Conservation (phyloP, 2,329 filamentous ascomycete genomes). For the Paecilomyces dactylethromorphus region DNA sequence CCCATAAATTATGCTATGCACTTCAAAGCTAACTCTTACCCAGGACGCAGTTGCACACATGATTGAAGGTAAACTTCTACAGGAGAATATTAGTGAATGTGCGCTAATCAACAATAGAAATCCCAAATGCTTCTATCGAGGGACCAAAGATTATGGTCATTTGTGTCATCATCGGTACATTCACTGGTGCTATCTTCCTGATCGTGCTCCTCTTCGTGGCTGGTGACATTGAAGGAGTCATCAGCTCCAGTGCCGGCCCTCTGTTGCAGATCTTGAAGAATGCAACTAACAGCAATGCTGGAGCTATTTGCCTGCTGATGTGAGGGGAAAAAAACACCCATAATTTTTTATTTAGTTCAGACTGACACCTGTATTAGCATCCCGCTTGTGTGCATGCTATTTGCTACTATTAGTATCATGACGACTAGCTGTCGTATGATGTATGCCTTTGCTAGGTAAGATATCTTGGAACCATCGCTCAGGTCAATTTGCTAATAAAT, state of each 20-base stretch:
- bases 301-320: slow-evolving; percentile 59
- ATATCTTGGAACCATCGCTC: neutral
- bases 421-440: slow-evolving; percentile 61
- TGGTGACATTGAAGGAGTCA: slow-evolving; percentile 51
- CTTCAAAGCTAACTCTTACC: slow-evolving; percentile 4
- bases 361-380: slow-evolving; percentile 31
- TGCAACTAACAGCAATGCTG: slow-evolving; percentile 55
- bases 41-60: slow-evolving; percentile 44
- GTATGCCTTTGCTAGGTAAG: slow-evolving; percentile 55
- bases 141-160: slow-evolving; percentile 62
- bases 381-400: slow-evolving; percentile 57
- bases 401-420: slow-evolving; percentile 59
- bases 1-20: neutral
- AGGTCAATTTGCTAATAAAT: neutral
- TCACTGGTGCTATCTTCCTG: slow-evolving; percentile 58
- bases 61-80: slow-evolving; percentile 37
- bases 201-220: slow-evolving; percentile 59
- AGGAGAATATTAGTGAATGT: neutral
- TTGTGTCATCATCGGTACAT: slow-evolving; percentile 56
- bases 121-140: slow-evolving; percentile 42
- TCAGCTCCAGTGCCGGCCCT: slow-evolving; percentile 50
- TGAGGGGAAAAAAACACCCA: slow-evolving; percentile 17
- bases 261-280: slow-evolving; percentile 57
- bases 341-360: neutral
- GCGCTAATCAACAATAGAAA: slow-evolving; percentile 20